These are phyloP conservation scores for Vicia sativa DNA, from an alignment of 306 rosid genomes.

Conservation along the genomic window DNA sequence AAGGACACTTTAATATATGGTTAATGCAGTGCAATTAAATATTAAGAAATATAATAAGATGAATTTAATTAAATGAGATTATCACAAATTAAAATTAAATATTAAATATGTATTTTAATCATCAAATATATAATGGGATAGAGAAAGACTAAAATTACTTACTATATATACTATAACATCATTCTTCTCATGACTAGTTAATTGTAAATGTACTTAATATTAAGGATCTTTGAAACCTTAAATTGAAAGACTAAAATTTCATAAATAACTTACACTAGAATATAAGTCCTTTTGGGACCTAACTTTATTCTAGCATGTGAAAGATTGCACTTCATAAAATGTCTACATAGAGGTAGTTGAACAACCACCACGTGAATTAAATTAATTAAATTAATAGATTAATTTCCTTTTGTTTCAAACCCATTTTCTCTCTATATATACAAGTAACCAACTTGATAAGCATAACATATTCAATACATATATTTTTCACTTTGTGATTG, in stretches of 20 bases:
- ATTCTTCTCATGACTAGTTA: neutral
- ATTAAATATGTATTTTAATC: too few species aligned
- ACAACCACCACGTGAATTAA: neutral
- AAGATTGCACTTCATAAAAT: neutral
- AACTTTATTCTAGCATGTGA: slow-evolving; percentile 7
- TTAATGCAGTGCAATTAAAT: too few species aligned
- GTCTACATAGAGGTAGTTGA: slow-evolving; percentile 3
- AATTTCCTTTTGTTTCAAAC: neutral
- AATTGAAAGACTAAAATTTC: neutral
- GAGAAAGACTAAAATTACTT: too few species aligned
- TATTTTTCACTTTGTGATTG: neutral
- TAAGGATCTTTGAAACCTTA: neutral
- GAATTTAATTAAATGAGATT: too few species aligned
- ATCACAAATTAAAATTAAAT: too few species aligned
- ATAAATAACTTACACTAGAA: neutral
- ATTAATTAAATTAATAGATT: neutral
- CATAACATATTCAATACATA: neutral
- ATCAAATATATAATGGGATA: too few species aligned
- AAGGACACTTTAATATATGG: too few species aligned
- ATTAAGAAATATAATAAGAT: too few species aligned
- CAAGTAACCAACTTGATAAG: neutral
- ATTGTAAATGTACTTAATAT: neutral
- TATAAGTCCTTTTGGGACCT: neutral
- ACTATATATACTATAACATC: neutral
- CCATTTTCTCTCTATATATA: neutral